Conservation (phyloP, 352 stramenopile genomes). For the Phytophthora quininea region DNA sequence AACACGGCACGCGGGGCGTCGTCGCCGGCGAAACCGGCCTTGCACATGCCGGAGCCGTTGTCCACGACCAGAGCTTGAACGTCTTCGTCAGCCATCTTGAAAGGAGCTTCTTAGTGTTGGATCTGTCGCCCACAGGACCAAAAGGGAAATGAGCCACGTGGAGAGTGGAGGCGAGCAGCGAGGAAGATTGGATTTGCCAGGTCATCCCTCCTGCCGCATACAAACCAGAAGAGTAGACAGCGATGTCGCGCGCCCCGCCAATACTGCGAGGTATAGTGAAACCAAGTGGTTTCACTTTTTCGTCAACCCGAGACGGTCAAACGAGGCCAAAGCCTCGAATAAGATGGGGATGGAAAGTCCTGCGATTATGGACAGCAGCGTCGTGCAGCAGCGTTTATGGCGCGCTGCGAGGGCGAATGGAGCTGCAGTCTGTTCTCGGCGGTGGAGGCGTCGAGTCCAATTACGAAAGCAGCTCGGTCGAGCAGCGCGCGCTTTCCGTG, state of each 20-base stretch:
- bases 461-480: too few species aligned
- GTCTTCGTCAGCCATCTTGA: conserved; percentile 72
- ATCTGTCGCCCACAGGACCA: conserved; percentile 31
- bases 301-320: not conserved
- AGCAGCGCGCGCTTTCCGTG: too few species aligned
- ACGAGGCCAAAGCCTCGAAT: not conserved
- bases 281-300: conserved; percentile 21
- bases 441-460: too few species aligned
- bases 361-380: not conserved
- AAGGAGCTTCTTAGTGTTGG: conserved; percentile 19
- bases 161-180: conserved; percentile 6
- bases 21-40: conserved; percentile 98
- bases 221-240: not conserved
- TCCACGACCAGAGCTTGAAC: conserved; percentile 89
- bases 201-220: conserved; percentile 23
- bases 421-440: too few species aligned
- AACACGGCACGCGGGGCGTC: conserved; percentile 97
- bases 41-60: conserved; percentile 99
- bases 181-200: not conserved
- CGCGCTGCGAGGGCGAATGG: too few species aligned
- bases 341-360: not conserved
- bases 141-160: conserved; percentile 41
- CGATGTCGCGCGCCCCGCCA: conserved; percentile 16
- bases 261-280: conserved; percentile 19
- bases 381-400: too few species aligned